Evolutionary conservation across 352 stramenopile genomes (phyloP), one percentile per base, ranked within the genome.

Genomic region (Globisporangium apiculatum): DNA sequence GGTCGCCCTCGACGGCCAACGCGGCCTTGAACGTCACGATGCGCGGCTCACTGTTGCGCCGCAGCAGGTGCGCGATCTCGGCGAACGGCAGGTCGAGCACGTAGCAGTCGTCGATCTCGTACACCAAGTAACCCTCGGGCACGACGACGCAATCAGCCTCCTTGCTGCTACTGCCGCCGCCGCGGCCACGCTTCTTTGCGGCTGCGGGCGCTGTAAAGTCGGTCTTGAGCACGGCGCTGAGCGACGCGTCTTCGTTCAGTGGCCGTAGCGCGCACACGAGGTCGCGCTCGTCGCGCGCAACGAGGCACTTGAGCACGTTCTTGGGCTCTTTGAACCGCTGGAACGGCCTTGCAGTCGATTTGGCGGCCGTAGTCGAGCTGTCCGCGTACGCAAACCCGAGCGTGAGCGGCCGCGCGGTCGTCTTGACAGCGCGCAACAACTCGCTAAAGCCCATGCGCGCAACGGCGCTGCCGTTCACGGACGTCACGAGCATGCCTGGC

Each of bases 21-120:
- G 66, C 72, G 4, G 72, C 68, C 68, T 87, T 84, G 56, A 92
- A 89, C 7, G 75, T 76, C 31, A 92, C 66, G 6, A 74, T 54
- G 38, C 72, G 78, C 4, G 57, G 37, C 5, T 81, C 64, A 15
- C 58, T 66, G 58, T 82, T 87, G 5, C 75, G 66, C 12, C 71
- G 72, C 7, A 92, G 53, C 40, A 86, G 64, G 35, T 85, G 72
- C 5, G 74, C 64, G 47, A 90, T 86, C 46, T 92, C 79, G 7
- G 67, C 72, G 52, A 89, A 87, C 14, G 78, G 55, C 24, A 88
- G 48, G 15, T 77, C 67, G 0, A 75, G 48, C 2, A 89, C 79
- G 50, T 72, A 70, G 55, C 66, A 80, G 42, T 81, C 61, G 43
- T 89, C 79, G 31, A 91, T 84, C 56, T 89, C 69, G 58, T 83